These are phyloP conservation scores for Eutrema heterophyllum DNA, from an alignment of 345 rosid genomes.

Conservation along the genomic window DNA sequence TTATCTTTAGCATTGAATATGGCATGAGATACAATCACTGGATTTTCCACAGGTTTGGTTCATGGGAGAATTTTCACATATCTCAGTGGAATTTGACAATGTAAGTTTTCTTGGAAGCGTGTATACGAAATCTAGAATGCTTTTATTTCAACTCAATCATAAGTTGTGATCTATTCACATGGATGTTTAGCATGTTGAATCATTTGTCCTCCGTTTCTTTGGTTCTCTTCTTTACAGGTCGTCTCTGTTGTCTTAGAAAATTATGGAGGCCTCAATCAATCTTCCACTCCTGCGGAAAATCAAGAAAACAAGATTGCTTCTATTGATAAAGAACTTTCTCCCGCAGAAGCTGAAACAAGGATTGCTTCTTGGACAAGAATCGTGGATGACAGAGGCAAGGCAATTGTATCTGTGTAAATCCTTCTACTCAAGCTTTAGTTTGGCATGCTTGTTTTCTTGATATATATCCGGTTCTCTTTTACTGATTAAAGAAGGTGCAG, in stretches of 20 bases:
- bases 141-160: background rate
- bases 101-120: constrained; percentile 36
- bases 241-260: constrained; percentile 71
- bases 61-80: constrained; percentile 76
- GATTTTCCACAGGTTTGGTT: constrained; percentile 51
- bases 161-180: background rate
- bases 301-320: constrained; percentile 28
- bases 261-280: constrained; percentile 34
- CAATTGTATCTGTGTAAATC: constrained; percentile 47
- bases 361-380: constrained; percentile 58
- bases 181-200: background rate
- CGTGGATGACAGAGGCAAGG: constrained; percentile 60
- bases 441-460: background rate
- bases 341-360: constrained; percentile 36
- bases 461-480: background rate
- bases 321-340: constrained; percentile 26
- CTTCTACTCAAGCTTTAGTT: constrained; percentile 22
- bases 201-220: background rate
- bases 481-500: constrained; percentile 24
- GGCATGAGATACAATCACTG: background rate
- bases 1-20: background rate
- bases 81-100: constrained; percentile 60
- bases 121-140: background rate
- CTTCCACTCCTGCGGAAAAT: constrained; percentile 16
- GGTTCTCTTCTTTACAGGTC: constrained; percentile 37